Conservation (phyloP, 2,329 filamentous ascomycete species). For the Chrysoporthe cubensis region DNA sequence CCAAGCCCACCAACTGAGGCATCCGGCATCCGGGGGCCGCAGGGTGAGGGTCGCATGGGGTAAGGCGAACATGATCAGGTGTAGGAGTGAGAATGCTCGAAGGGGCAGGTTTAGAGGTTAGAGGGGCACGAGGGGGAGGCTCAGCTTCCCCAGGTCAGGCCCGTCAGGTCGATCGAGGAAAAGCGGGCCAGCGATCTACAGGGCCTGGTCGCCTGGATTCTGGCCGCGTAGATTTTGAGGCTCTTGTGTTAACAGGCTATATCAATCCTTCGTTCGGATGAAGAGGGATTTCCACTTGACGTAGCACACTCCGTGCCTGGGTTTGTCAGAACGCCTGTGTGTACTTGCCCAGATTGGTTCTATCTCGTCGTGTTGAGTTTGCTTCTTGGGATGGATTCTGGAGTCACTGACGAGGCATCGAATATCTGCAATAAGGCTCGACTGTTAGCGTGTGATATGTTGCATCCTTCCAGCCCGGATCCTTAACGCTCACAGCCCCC, state of each 20-base stretch:
- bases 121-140: not conserved
- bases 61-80: not conserved
- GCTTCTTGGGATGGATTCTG: too few species aligned
- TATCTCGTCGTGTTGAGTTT: not conserved
- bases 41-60: not conserved
- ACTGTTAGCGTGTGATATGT: slow-evolving; percentile 11
- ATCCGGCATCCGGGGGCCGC: slow-evolving; percentile 4
- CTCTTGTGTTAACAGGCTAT: slow-evolving; percentile 7
- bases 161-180: not conserved
- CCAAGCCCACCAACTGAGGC: not conserved
- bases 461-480: not conserved
- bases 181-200: not conserved
- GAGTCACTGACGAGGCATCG: not conserved
- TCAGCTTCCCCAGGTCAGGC: not conserved
- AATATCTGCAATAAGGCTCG: slow-evolving; percentile 2
- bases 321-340: not conserved
- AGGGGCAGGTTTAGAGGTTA: too few species aligned
- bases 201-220: too few species aligned
- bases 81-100: not conserved
- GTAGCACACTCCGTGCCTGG: not conserved
- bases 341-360: rapidly evolving
- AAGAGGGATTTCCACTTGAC: not conserved
- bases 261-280: not conserved
- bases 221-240: slow-evolving; percentile 5
- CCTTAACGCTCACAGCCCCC: not conserved